These are phyloP conservation scores for Phytophthora sp. DNA, from an alignment of 352 stramenopile species.

Conservation along the genomic window DNA sequence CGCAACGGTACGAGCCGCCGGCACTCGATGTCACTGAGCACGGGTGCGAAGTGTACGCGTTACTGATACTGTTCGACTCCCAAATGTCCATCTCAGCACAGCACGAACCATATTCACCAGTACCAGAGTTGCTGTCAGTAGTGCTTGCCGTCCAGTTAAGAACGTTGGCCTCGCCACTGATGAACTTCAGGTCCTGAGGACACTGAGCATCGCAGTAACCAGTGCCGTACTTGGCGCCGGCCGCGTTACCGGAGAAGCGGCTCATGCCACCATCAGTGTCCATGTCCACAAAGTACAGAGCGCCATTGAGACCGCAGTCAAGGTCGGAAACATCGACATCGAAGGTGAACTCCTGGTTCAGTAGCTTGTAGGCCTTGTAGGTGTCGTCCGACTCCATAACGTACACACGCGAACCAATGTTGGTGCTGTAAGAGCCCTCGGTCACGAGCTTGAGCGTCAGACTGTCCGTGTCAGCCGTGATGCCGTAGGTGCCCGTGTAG, in stretches of 20 bases:
- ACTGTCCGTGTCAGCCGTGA: slow-evolving; percentile 26
- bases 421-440: slow-evolving; percentile 41
- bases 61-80: slow-evolving; percentile 45
- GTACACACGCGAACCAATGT: slow-evolving; percentile 55
- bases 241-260: neutral
- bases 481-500: slow-evolving; percentile 52
- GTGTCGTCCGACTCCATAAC: slow-evolving; percentile 24
- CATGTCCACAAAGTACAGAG: slow-evolving; percentile 65
- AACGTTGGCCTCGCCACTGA: slow-evolving; percentile 55
- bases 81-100: slow-evolving; percentile 57
- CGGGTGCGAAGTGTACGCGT: slow-evolving; percentile 43
- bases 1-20: slow-evolving; percentile 30
- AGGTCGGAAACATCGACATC: slow-evolving; percentile 53
- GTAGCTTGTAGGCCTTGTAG: slow-evolving; percentile 51
- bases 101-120: slow-evolving; percentile 49
- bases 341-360: slow-evolving; percentile 59
- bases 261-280: slow-evolving; percentile 41
- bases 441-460: slow-evolving; percentile 50
- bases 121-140: slow-evolving; percentile 36
- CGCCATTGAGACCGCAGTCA: slow-evolving; percentile 49
- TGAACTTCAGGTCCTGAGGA: slow-evolving; percentile 60
- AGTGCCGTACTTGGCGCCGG: neutral
- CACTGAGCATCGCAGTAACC: slow-evolving; percentile 52
- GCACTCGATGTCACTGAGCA: slow-evolving; percentile 25
- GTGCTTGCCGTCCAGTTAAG: slow-evolving; percentile 31